A percentile compares a stretch with the other conserved stretches of the same genome.
Conservation (phyloP, 148 eudicot species). For the Rhododendron ovatum region DNA sequence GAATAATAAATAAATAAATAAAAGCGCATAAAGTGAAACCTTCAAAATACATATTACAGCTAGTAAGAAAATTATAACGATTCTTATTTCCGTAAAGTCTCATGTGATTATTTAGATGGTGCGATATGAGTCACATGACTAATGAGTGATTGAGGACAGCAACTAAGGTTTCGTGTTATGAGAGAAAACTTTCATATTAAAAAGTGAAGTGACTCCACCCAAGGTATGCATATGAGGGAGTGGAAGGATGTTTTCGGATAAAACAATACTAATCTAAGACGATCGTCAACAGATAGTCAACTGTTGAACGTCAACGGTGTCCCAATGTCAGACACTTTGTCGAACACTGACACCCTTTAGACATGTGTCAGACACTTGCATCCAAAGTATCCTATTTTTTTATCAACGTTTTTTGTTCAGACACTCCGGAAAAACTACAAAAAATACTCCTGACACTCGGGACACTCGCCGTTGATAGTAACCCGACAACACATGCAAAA, state of each 20-base stretch:
- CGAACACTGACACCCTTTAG: too few species aligned
- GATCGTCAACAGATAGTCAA: not conserved
- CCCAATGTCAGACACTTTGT: too few species aligned
- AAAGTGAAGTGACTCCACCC: not conserved
- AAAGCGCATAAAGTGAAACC: not conserved
- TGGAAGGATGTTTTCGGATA: not conserved
- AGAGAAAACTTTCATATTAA: not conserved
- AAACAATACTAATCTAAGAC: not conserved
- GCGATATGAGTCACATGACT: not conserved
- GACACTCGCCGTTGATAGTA: not conserved
- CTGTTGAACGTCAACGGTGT: not conserved
- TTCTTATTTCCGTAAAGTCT: too few species aligned
- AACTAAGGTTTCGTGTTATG: not conserved
- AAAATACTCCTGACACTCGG: not conserved
- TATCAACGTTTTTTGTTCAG: too few species aligned
- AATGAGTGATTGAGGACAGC: not conserved
- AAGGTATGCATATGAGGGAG: not conserved
- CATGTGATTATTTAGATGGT: not conserved
- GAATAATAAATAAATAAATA: too few species aligned
- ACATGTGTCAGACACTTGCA: too few species aligned
- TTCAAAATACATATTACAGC: too few species aligned
- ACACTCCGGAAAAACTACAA: not conserved
- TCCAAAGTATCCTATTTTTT: too few species aligned
- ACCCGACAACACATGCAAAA: too few species aligned
- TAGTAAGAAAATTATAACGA: too few species aligned